phyloP scores from a whole-genome alignment of 495 filamentous ascomycete genomes.

The Thermothielavioides terrestris region DNA sequence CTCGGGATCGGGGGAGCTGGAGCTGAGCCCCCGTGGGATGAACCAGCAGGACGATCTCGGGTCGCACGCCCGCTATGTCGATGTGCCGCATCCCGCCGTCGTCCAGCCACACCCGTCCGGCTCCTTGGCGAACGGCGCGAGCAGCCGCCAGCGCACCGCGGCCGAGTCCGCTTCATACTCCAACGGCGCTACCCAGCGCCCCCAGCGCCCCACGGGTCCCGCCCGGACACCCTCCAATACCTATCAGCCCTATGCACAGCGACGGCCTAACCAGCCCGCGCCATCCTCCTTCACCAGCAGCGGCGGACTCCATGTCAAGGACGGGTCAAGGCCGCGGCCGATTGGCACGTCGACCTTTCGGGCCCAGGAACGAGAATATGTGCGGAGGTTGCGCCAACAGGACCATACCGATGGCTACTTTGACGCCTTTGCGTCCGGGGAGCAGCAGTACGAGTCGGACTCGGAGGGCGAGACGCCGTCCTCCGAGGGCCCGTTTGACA shows the following conservation, averaged over 20 bases:
- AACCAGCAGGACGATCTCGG: conserved; percentile 42
- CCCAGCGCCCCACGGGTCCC: conserved; percentile 29
- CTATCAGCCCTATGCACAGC: conserved; percentile 38
- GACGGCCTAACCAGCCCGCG: conserved; percentile 24
- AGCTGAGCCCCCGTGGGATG: conserved; percentile 37
- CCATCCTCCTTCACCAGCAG: conserved; percentile 24
- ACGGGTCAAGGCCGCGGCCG: conserved; percentile 79
- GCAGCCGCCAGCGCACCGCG: conserved; percentile 23
- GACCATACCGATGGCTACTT: conserved; percentile 69
- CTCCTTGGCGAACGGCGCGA: conserved; percentile 23
- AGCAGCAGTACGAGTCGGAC: conserved; percentile 70
- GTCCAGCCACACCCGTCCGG: conserved; percentile 26
- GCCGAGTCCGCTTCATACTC: conserved; percentile 16
- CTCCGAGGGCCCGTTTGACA: conserved; percentile 71
- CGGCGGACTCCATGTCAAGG: conserved; percentile 60
- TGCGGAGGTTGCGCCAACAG: conserved; percentile 41
- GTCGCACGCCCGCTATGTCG: conserved; percentile 33
- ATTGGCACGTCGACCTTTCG: conserved; percentile 56
- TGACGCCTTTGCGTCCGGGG: conserved; percentile 56
- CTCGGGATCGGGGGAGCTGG: conserved; percentile 54
- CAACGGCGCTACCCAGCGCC: conserved; percentile 22
- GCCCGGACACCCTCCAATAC: conserved; percentile 42
- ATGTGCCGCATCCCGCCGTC: conserved; percentile 25
- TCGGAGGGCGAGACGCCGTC: conserved; percentile 78
- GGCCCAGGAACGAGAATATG: conserved; percentile 41